A percentile compares a stretch with the other conserved stretches of the same genome.
Evolutionary conservation across 257 asterid genomes (phyloP).

Genomic region (Pogostemon cablin): DNA sequence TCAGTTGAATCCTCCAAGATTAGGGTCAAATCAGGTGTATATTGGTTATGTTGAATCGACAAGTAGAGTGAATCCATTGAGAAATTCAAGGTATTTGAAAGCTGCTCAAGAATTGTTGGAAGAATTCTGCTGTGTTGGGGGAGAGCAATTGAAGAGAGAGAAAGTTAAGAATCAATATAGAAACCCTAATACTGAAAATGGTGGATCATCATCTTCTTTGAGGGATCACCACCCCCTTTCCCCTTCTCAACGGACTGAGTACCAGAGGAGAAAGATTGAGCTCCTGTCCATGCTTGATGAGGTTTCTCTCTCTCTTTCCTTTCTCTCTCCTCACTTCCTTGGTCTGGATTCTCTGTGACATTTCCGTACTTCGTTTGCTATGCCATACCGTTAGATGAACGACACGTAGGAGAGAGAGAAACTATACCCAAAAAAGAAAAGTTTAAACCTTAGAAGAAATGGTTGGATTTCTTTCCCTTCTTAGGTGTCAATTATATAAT

Average conservation of each 20-base stretch:
- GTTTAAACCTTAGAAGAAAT: too few relatives aligned
- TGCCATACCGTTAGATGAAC: too few relatives aligned
- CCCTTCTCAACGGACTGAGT: conserved; percentile 58
- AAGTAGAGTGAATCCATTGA: conserved; percentile 37
- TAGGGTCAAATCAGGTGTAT: conserved; percentile 41
- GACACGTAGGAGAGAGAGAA: too few relatives aligned
- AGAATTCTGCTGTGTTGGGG: conserved; percentile 77
- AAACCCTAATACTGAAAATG: conserved; percentile 63
- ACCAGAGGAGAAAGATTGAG: conserved; percentile 70
- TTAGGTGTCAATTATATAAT: too few relatives aligned
- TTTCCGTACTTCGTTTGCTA: too few relatives aligned
- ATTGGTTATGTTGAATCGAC: conserved; percentile 51
- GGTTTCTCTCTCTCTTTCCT: conserved; percentile 41
- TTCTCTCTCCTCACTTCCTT: conserved; percentile 4
- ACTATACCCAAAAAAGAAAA: too few relatives aligned
- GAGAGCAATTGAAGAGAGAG: conserved; percentile 47
- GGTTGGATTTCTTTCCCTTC: too few relatives aligned
- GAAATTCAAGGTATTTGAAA: conserved; percentile 55
- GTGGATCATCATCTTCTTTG: conserved; percentile 35
- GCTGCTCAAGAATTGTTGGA: conserved; percentile 63
- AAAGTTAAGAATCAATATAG: conserved; percentile 37
- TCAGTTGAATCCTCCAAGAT: conserved; percentile 7
- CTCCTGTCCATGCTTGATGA: conserved; percentile 80
- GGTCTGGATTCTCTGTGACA: too few relatives aligned
- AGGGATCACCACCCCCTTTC: conserved; percentile 52